These are phyloP conservation scores for Aspergillus bertholletiae DNA, from an alignment of 495 filamentous ascomycete genomes.

Conservation along the genomic window DNA sequence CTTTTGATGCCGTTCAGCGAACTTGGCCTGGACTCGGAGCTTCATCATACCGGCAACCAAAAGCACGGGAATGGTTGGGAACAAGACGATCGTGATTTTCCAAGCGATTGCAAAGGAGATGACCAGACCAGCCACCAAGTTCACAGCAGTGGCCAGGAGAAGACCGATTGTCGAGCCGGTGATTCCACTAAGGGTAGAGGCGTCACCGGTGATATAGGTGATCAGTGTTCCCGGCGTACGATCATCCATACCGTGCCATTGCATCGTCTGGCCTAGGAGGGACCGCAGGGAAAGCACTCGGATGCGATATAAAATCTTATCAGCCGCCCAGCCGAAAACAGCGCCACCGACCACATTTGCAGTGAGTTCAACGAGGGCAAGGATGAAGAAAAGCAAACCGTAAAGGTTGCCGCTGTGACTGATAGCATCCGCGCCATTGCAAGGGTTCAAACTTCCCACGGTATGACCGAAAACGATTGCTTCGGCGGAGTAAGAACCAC, in stretches of 20 bases:
- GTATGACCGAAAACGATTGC: constrained; percentile 51
- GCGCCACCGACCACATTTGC: constrained; percentile 46
- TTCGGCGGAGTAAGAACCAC: constrained; percentile 43
- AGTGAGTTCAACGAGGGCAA: constrained; percentile 49
- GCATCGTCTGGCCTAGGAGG: constrained; percentile 45
- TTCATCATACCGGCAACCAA: constrained; percentile 49
- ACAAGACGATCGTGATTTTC: constrained; percentile 38
- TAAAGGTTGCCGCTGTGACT: constrained; percentile 41
- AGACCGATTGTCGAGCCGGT: constrained; percentile 41
- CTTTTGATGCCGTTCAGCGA: constrained; percentile 55
- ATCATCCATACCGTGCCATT: constrained; percentile 47
- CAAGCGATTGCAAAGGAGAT: constrained; percentile 38
- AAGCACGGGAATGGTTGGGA: constrained; percentile 38
- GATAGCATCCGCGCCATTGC: constrained; percentile 29
- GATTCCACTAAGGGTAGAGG: constrained; percentile 43
- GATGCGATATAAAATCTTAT: constrained; percentile 46
- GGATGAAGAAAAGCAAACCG: constrained; percentile 52
- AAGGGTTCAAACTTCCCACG: constrained; percentile 39
- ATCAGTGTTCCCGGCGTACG: constrained; percentile 43
- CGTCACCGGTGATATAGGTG: constrained; percentile 47
- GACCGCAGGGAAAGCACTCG: constrained; percentile 48
- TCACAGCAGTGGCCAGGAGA: constrained; percentile 41
- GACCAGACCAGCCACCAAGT: constrained; percentile 33
- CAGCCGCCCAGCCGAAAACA: constrained; percentile 48
- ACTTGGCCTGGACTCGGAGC: constrained; percentile 46